Conservation (phyloP, 2,329 filamentous ascomycete species). For the Diplodia intermedia region DNA sequence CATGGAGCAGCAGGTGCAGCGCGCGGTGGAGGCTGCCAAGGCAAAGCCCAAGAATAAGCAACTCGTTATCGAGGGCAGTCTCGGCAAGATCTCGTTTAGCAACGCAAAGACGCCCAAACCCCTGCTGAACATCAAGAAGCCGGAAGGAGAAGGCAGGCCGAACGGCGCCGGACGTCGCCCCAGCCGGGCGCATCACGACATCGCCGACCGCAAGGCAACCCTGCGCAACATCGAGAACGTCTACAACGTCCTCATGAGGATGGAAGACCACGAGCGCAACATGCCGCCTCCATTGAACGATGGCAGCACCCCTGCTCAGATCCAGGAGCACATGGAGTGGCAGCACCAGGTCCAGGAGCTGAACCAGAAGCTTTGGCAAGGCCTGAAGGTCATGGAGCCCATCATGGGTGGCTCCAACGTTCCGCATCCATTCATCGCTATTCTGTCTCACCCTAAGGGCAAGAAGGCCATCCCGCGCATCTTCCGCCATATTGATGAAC, state of each 20-base stretch:
- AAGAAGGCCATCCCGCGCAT: constrained; percentile 95
- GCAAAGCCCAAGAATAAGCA: constrained; percentile 98
- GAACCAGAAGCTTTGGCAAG: constrained; percentile 81
- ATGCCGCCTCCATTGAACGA: constrained; percentile 73
- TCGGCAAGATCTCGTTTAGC: constrained; percentile 98
- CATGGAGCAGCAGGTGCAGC: constrained; percentile 98
- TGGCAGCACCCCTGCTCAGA: constrained; percentile 69
- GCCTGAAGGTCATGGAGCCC: constrained; percentile 91
- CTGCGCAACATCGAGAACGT: constrained; percentile 87
- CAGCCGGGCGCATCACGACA: constrained; percentile 59
- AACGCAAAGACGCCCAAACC: constrained; percentile 98
- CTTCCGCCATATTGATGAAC: constrained; percentile 89
- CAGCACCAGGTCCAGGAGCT: constrained; percentile 72
- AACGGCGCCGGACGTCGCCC: constrained; percentile 54
- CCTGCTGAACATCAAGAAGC: constrained; percentile 91
- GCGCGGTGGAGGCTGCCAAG: constrained; percentile 96
- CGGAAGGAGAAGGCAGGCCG: constrained; percentile 70
- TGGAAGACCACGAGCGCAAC: constrained; percentile 89
- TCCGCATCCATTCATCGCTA: constrained; percentile 91
- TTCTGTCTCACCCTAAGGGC: constrained; percentile 92
- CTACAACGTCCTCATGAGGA: constrained; percentile 86
- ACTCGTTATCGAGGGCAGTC: constrained; percentile 90
- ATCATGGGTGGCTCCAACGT: constrained; percentile 68
- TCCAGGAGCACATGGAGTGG: constrained; percentile 82
- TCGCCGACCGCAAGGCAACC: constrained; percentile 80